These are phyloP conservation scores for Cajanus cajan DNA, from an alignment of 306 rosid genomes.

Conservation along the genomic window DNA sequence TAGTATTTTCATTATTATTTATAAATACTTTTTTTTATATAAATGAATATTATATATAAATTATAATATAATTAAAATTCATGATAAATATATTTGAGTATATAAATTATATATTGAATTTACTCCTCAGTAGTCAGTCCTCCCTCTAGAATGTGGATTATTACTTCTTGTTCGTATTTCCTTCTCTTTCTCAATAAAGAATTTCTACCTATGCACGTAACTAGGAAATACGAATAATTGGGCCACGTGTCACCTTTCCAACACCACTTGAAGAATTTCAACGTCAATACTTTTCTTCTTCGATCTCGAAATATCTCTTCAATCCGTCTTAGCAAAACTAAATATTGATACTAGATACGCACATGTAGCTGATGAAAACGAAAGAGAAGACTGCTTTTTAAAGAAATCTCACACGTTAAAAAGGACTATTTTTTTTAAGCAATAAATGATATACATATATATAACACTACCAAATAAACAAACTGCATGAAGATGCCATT, in stretches of 20 bases:
- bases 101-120: too few relatives aligned
- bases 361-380: too few relatives aligned
- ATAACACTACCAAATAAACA: not conserved
- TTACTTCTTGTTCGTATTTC: too few relatives aligned
- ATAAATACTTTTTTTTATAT: too few relatives aligned
- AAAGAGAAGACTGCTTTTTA: not conserved
- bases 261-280: conserved; percentile 15
- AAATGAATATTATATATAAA: too few relatives aligned
- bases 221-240: conserved; percentile 8
- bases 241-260: conserved; percentile 39
- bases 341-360: not conserved
- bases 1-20: too few relatives aligned
- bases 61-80: too few relatives aligned
- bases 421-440: not conserved
- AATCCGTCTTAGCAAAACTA: not conserved
- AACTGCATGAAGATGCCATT: not conserved
- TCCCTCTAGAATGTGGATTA: not conserved
- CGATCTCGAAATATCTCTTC: conserved; percentile 28
- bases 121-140: not conserved
- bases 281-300: not conserved
- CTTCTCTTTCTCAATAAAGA: not conserved
- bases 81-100: too few relatives aligned
- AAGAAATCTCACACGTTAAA: not conserved
- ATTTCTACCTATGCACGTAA: not conserved
- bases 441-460: not conserved